Percentiles rank a stretch among this genome's conserved stretches.
Evolutionary conservation across 352 stramenopile species (phyloP).

Genomic region (Phytophthora citricola): DNA sequence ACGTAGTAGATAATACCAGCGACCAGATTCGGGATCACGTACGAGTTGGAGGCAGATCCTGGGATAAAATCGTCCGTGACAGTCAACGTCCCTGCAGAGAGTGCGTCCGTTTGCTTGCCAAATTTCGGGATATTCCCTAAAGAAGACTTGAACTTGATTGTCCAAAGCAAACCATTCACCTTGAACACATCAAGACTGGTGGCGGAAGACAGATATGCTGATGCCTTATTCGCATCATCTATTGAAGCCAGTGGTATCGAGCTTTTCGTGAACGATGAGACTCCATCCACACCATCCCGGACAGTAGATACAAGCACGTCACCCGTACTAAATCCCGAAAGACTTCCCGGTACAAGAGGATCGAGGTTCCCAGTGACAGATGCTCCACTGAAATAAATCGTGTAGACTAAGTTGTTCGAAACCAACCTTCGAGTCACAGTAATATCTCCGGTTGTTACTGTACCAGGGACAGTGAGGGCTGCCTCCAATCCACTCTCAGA

Average conservation of each 20-base stretch:
- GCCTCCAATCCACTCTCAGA: slow-evolving; percentile 36
- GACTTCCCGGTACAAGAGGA: slow-evolving; percentile 17
- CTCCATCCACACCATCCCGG: slow-evolving; percentile 40
- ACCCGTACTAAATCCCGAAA: slow-evolving; percentile 37
- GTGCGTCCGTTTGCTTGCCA: slow-evolving; percentile 26
- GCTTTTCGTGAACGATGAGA: slow-evolving; percentile 37
- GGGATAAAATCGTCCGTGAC: slow-evolving; percentile 51
- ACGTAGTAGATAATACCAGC: slow-evolving; percentile 76
- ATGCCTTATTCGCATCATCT: slow-evolving; percentile 20
- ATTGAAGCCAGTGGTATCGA: slow-evolving; percentile 60
- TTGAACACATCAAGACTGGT: slow-evolving; percentile 69
- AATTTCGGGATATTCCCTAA: slow-evolving; percentile 69
- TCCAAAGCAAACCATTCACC: slow-evolving; percentile 81
- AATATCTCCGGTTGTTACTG: slow-evolving; percentile 42
- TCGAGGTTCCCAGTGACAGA: slow-evolving; percentile 47
- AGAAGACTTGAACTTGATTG: slow-evolving; percentile 80
- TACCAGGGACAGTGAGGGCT: slow-evolving; percentile 27
- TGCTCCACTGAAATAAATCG: slow-evolving; percentile 70
- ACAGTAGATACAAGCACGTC: slow-evolving; percentile 45
- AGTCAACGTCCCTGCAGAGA: slow-evolving; percentile 37
- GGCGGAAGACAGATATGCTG: slow-evolving; percentile 46
- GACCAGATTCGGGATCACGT: slow-evolving; percentile 56
- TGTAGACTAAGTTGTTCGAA: slow-evolving; percentile 72
- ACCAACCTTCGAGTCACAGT: slow-evolving; percentile 57
- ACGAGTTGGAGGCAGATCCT: slow-evolving; percentile 59